Conservation (phyloP, 2,329 filamentous ascomycete species). For the Ceratocystis cacaofunesta region DNA sequence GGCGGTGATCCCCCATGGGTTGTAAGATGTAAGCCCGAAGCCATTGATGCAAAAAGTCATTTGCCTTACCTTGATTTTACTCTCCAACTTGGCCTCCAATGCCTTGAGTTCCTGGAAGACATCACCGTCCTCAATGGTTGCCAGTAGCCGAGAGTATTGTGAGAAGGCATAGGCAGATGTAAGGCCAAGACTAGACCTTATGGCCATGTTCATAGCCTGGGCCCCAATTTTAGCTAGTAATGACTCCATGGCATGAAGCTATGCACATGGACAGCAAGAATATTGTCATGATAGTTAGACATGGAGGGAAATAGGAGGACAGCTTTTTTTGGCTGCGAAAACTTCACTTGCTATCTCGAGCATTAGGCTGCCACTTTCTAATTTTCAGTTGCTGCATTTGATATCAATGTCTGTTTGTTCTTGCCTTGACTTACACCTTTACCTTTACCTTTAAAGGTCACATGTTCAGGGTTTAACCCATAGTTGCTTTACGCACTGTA, state of each 20-base stretch:
- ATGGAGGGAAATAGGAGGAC: background rate
- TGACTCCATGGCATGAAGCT: slow-evolving; percentile 47
- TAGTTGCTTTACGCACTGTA: background rate
- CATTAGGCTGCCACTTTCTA: background rate
- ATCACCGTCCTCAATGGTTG: slow-evolving; percentile 57
- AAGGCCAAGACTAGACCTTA: slow-evolving; percentile 70
- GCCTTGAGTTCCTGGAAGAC: slow-evolving; percentile 52
- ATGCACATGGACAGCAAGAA: background rate
- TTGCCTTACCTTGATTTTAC: slow-evolving; percentile 49
- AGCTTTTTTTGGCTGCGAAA: background rate
- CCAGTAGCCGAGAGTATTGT: slow-evolving; percentile 65
- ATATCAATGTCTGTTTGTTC: background rate
- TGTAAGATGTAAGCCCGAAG: background rate
- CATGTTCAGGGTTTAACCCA: background rate
- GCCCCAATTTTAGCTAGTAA: slow-evolving; percentile 38
- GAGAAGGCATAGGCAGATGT: slow-evolving; percentile 75
- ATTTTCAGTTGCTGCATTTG: background rate
- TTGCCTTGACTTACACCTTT: background rate
- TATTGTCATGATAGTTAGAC: background rate
- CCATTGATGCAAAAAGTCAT: background rate
- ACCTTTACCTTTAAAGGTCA: background rate
- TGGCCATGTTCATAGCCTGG: slow-evolving; percentile 85
- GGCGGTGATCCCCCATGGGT: background rate
- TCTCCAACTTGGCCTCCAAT: slow-evolving; percentile 61
- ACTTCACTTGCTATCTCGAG: background rate